Evolutionary conservation across 129 eudicot species (phyloP).

Genomic region (sunflower (Helianthus annuus)): HanXRQr2.0-SUNRISE NC_035441.2:65364459-65364958

Average conservation of each 20-base stretch:
- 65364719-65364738: conserved; percentile 95
- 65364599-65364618: conserved; percentile 33
- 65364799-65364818: conserved; percentile 23
- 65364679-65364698: conserved; percentile 28
- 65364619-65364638: conserved; percentile 63
- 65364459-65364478: conserved; percentile 6
- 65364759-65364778: conserved; percentile 5
- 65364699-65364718: conserved; percentile 60
- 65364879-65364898: conserved; percentile 41
- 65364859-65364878: conserved; percentile 39
- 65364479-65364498: no score
- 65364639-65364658: conserved; percentile 70
- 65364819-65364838: conserved; percentile 10
- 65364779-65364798: not conserved
- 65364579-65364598: conserved; percentile 43
- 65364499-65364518: no score
- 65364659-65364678: conserved; percentile 35
- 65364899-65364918: conserved; percentile 40
- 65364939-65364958: conserved; percentile 75
- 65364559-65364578: conserved; percentile 15
- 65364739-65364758: conserved; percentile 40
- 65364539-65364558: not conserved
- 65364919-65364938: conserved; percentile 57
- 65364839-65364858: conserved; percentile 45
- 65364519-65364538: no score